Evolutionary conservation across 208 protist genomes (phyloP), one percentile per base, ranked within the genome.

Genomic region (Cochliopodium minus): DNA sequence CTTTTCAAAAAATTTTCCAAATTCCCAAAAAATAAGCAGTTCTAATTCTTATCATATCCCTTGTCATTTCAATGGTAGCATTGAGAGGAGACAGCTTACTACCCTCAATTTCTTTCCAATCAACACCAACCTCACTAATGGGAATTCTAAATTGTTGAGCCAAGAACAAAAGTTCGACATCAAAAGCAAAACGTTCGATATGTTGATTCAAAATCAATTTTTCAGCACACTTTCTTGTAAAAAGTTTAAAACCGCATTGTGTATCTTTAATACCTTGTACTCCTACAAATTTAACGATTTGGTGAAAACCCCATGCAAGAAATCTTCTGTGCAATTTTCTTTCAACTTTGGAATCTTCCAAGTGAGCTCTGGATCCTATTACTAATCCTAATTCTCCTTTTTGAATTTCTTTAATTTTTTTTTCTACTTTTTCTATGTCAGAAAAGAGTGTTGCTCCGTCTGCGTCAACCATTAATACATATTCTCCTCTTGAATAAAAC

Each of bases 171-270:
- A 82, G 32, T 53, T 85, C 79, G 2, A 82, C 66, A 57, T 85
- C 79, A 63, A 85, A 85, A 26, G 63, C 66, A 73, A 73, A 80
- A 48, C 75, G 45, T 35, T 70, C 49, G 4, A 81, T 51, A 48
- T 85, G 73, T 4, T 80, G 7, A 10, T 48, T 58, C 30, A 60
- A 34, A 25, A 77, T 76, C 26, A 81, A 28, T 3, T 51, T 29
- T 29, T 46, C 32, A 1, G 68, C 70, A 10, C 63, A 34, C 9
- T 57, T 52, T 42, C 74, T 54, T 0, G 69, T 76, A 23, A 85
- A 81, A 6, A 85, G 56, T 59, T 85, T 85, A 43, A 85, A 85
- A 9, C 79, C 79, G 49, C 79, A 85, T 53, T 84, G 79, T 25
- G 79, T 85, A 61, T 85, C 79, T 10, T 66, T 47, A 42, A 83